These are phyloP conservation scores for Senna siamea DNA, from an alignment of 306 rosid species.

Conservation along the genomic window DNA sequence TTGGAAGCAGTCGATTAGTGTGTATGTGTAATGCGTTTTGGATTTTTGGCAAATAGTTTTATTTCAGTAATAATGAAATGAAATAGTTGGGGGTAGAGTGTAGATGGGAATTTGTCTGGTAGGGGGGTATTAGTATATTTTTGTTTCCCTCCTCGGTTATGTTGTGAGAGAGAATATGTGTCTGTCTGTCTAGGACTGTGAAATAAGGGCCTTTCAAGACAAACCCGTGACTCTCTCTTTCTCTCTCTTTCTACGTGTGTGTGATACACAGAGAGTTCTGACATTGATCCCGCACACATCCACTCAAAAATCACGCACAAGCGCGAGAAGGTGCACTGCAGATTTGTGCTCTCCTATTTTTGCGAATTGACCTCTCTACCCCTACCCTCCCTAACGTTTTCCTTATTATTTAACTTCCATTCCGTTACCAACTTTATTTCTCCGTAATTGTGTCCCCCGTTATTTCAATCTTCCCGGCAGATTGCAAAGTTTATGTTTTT, in stretches of 20 bases:
- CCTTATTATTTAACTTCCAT: no score
- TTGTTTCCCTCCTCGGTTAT: constrained; percentile 43
- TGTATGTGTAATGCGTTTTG: constrained; percentile 24
- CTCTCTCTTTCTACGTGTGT: constrained; percentile 34
- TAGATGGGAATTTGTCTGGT: background rate
- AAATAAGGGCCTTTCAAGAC: constrained; percentile 85
- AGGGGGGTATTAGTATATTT: constrained; percentile 1
- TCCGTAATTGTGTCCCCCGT: no score
- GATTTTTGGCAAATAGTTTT: background rate
- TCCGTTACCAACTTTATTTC: no score
- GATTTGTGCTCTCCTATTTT: background rate
- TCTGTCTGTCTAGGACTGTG: constrained; percentile 73
- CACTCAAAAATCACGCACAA: constrained; percentile 62
- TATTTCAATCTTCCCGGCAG: no score
- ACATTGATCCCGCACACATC: constrained; percentile 73
- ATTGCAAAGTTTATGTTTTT: no score
- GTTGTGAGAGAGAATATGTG: constrained; percentile 69
- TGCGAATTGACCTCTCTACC: constrained; percentile 19
- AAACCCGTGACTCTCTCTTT: constrained; percentile 75
- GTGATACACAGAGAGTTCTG: constrained; percentile 37
- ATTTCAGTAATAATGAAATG: no score
- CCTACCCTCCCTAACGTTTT: background rate
- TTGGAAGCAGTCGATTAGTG: no score
- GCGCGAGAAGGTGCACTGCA: no score
- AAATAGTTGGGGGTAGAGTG: no score